Percentiles rank a stretch among this genome's conserved stretches.
phyloP scores from a whole-genome alignment of 345 rosid genomes.

The Populus tremula region DNA sequence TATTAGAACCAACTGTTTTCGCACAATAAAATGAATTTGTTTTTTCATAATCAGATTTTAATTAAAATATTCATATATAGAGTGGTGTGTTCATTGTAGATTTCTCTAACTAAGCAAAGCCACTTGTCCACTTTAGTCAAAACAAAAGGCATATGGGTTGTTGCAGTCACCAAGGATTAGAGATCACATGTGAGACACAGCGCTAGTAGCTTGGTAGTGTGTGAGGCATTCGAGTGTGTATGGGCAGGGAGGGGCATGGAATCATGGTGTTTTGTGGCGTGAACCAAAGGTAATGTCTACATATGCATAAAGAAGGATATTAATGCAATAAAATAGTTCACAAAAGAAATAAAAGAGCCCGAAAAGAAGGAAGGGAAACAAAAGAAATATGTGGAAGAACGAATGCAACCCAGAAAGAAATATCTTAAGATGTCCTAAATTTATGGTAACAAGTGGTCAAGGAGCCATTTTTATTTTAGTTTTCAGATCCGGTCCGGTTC shows the following conservation, averaged over 20 bases:
- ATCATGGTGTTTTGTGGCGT: conserved; percentile 38
- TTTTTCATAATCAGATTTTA: too few species aligned
- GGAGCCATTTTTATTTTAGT: too few species aligned
- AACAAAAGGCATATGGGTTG: not conserved
- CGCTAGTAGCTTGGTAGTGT: conserved; percentile 6
- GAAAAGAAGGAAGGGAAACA: too few species aligned
- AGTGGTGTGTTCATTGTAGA: not conserved
- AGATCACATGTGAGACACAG: conserved; percentile 27
- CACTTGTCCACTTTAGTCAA: not conserved
- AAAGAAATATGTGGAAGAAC: too few species aligned
- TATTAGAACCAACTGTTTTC: not conserved
- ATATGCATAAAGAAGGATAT: not conserved
- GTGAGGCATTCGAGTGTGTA: conserved; percentile 14
- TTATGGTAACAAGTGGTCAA: too few species aligned
- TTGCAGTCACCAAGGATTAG: not conserved
- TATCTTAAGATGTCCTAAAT: too few species aligned
- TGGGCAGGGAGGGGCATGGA: conserved; percentile 25
- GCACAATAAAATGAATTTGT: not conserved
- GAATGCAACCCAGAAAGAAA: too few species aligned
- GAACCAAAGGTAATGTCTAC: conserved; percentile 23
- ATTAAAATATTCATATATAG: too few species aligned
- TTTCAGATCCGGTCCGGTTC: too few species aligned
- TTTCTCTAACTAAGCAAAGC: not conserved
- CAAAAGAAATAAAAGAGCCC: too few species aligned
- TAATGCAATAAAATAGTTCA: too few species aligned